Percentiles rank a stretch among this genome's conserved stretches.
Conservation (phyloP, 176 grass and related monocot species). For the Lolium rigidum region DNA sequence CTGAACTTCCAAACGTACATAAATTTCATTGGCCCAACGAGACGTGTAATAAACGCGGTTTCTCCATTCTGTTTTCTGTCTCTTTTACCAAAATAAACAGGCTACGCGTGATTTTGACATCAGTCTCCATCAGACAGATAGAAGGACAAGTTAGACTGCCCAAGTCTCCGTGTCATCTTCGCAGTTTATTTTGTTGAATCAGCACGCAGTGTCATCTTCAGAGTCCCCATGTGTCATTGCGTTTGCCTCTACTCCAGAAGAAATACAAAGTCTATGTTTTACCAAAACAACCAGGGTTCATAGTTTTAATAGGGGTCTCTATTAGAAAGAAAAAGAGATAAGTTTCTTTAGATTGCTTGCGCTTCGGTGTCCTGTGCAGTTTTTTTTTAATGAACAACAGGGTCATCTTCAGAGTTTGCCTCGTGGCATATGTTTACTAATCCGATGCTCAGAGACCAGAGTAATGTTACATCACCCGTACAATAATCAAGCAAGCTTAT, state of each 20-base stretch:
- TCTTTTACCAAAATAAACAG: conserved; percentile 16
- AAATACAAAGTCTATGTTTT: too few species aligned
- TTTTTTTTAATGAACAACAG: neutral
- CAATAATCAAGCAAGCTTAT: neutral
- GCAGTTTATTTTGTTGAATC: neutral
- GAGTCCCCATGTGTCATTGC: neutral
- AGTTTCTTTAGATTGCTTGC: too few species aligned
- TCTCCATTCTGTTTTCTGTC: neutral
- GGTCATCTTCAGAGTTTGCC: neutral
- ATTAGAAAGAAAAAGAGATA: conserved; percentile 6
- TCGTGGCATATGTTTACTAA: neutral
- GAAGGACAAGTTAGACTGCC: neutral
- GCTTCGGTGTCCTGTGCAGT: too few species aligned
- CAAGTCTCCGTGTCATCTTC: conserved; percentile 33
- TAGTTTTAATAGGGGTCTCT: neutral
- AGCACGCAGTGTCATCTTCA: conserved; percentile 21
- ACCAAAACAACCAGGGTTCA: neutral
- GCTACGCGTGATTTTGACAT: neutral
- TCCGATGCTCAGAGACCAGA: neutral
- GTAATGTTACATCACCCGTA: neutral
- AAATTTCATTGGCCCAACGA: conserved; percentile 5
- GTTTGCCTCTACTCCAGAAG: neutral
- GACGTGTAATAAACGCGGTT: neutral
- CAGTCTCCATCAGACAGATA: conserved; percentile 30
- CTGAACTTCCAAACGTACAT: neutral